phyloP scores from a whole-genome alignment of 129 eudicot genomes.

The Arctium minus region DNA sequence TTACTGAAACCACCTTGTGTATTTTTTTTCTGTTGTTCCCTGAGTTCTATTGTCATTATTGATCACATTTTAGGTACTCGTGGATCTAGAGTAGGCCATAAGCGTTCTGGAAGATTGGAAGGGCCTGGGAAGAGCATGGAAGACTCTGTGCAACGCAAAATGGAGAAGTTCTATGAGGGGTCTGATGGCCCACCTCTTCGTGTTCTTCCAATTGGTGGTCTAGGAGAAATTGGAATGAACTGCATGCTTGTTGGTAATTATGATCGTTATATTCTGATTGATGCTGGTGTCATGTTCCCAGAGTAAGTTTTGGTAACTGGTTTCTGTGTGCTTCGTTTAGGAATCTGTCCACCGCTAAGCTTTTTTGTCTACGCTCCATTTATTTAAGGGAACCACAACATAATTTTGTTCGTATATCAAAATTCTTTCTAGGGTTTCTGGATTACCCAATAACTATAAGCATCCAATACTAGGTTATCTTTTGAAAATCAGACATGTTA shows the following conservation, averaged over 20 bases:
- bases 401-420: neutral
- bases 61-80: constrained; percentile 37
- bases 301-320: constrained; percentile 57
- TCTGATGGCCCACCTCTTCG: constrained; percentile 92
- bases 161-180: constrained; percentile 98
- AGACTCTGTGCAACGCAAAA: constrained; percentile 87
- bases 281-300: constrained; percentile 99
- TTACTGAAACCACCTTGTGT: neutral
- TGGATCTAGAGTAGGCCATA: constrained; percentile 45
- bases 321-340: neutral
- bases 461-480: neutral
- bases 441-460: neutral
- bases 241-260: constrained; percentile 98
- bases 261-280: constrained; percentile 91
- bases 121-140: constrained; percentile 94
- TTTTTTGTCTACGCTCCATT: neutral
- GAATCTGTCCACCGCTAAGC: neutral
- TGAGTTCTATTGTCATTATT: neutral
- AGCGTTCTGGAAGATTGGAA: constrained; percentile 61
- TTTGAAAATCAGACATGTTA: neutral
- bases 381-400: neutral
- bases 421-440: neutral
- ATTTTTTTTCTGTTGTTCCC: neutral
- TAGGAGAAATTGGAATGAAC: constrained; percentile 99
- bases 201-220: constrained; percentile 90